Percentiles rank a stretch among this genome's conserved stretches.
These are phyloP conservation scores for Schwanniomyces polymorphus DNA, from an alignment of 805 yeast genomes.

Conservation along the genomic window DNA sequence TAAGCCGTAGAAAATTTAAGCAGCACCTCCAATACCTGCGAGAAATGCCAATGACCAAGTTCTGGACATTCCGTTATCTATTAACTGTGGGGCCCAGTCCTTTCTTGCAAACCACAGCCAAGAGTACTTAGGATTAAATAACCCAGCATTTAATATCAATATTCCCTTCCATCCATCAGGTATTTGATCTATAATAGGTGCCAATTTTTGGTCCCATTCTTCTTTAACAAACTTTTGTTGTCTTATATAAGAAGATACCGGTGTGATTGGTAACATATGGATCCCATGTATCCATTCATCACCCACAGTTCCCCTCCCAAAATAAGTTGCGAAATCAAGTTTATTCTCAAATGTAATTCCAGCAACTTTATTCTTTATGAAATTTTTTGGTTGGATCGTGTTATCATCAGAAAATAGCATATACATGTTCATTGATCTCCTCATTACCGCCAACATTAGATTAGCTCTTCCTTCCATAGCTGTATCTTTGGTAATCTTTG, in stretches of 20 bases:
- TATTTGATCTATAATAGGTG: constrained; percentile 44
- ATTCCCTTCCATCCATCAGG: constrained; percentile 75
- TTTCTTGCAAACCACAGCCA: constrained; percentile 48
- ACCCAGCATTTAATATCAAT: constrained; percentile 70
- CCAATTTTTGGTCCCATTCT: constrained; percentile 61
- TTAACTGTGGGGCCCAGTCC: constrained; percentile 51
- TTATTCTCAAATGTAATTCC: constrained; percentile 77
- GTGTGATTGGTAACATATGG: constrained; percentile 74
- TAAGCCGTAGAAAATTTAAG: background rate
- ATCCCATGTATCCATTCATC: constrained; percentile 75
- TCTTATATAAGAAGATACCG: constrained; percentile 63
- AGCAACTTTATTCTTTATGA: constrained; percentile 64
- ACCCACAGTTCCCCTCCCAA: constrained; percentile 59
- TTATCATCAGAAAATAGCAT: constrained; percentile 56
- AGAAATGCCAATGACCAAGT: constrained; percentile 85
- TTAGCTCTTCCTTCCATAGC: constrained; percentile 55
- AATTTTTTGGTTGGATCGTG: constrained; percentile 52
- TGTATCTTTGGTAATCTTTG: constrained; percentile 50
- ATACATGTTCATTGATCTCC: constrained; percentile 53
- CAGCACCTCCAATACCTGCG: constrained; percentile 48
- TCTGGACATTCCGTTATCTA: constrained; percentile 83
- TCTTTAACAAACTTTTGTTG: constrained; percentile 53
- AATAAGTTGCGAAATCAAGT: constrained; percentile 71
- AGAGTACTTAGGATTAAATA: constrained; percentile 58
- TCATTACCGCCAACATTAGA: constrained; percentile 61